phyloP scores from a whole-genome alignment of 352 stramenopile species.

The Globisporangium alternatum region DNA sequence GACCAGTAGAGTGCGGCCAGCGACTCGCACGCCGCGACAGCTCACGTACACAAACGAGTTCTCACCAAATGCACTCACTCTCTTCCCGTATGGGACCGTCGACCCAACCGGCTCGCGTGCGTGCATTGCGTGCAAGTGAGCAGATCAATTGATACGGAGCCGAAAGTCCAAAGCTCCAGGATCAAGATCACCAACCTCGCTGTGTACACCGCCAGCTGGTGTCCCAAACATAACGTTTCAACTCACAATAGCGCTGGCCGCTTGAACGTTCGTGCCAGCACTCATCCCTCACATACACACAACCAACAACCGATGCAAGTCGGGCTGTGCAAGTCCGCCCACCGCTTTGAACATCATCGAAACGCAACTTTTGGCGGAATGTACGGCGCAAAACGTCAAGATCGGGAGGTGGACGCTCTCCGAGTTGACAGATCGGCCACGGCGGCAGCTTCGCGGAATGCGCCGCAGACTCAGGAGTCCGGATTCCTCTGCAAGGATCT shows the following conservation, averaged over 20 bases:
- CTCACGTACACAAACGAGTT: too few species aligned
- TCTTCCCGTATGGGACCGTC: background rate
- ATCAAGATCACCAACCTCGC: background rate
- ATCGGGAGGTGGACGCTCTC: background rate
- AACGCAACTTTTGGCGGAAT: slow-evolving; percentile 1
- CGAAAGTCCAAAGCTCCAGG: background rate
- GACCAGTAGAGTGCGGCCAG: background rate
- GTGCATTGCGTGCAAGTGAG: background rate
- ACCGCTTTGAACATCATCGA: slow-evolving; percentile 1
- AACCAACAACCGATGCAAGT: background rate
- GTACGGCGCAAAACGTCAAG: background rate
- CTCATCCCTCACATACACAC: background rate
- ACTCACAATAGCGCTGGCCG: background rate
- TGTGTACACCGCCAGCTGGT: background rate
- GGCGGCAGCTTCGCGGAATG: too few species aligned
- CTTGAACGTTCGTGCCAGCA: background rate
- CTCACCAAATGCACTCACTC: background rate
- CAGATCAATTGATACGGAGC: background rate
- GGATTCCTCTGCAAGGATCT: slow-evolving; percentile 14
- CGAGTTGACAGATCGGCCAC: slow-evolving; percentile 14
- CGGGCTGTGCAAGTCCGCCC: background rate
- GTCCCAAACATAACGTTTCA: slow-evolving; percentile 1
- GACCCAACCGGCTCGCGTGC: slow-evolving; percentile 4
- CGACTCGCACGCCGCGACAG: background rate
- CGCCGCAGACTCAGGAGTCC: background rate